phyloP scores from a whole-genome alignment of 768 basidiomycete genomes.

The Hypholoma fasciculare region DNA sequence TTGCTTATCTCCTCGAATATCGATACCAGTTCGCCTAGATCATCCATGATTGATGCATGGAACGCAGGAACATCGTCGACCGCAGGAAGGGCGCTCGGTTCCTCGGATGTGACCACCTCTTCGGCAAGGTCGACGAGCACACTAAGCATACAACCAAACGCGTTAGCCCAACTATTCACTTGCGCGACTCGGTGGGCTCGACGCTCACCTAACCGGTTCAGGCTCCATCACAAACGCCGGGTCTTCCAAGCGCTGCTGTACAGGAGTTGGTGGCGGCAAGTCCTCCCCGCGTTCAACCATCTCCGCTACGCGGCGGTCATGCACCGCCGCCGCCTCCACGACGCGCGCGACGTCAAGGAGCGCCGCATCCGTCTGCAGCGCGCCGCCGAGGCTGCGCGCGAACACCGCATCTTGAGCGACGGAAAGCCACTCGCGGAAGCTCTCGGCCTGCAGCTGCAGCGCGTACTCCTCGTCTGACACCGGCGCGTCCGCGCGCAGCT shows the following conservation, averaged over 20 bases:
- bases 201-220: neutral
- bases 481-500: conserved; percentile 27
- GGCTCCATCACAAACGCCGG: conserved; percentile 20
- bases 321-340: conserved; percentile 36
- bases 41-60: too few relatives aligned
- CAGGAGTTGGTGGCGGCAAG: conserved; percentile 25
- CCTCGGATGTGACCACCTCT: too few relatives aligned
- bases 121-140: too few relatives aligned
- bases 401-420: conserved; percentile 35
- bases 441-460: conserved; percentile 38
- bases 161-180: too few relatives aligned
- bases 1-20: too few relatives aligned
- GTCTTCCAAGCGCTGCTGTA: conserved; percentile 20
- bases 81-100: too few relatives aligned
- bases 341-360: conserved; percentile 29
- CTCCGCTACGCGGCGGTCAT: conserved; percentile 43
- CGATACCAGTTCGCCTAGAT: too few relatives aligned
- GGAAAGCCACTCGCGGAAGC: conserved; percentile 27
- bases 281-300: conserved; percentile 31
- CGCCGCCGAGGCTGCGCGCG: conserved; percentile 42
- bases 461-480: conserved; percentile 47
- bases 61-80: too few relatives aligned
- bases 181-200: neutral
- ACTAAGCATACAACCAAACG: too few relatives aligned
- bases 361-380: conserved; percentile 34